These are phyloP conservation scores for Bryoerythrophyllum caledonicum DNA, from an alignment of 225 moss, liverwort and hornwort genomes.

Conservation along the genomic window DNA sequence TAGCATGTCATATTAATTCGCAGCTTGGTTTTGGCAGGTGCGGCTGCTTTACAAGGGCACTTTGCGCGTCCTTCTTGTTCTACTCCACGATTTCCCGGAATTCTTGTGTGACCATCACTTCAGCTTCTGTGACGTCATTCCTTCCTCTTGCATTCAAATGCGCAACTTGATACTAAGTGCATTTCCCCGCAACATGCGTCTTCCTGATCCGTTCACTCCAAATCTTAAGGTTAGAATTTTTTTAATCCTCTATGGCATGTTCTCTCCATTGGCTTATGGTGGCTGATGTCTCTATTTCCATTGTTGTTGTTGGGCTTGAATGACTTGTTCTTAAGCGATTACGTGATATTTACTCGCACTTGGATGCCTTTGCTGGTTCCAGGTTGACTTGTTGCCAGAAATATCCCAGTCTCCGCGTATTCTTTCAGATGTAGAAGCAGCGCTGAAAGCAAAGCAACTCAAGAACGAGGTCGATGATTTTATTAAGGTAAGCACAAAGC, in stretches of 20 bases:
- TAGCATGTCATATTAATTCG: slow-evolving; percentile 12
- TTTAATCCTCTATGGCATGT: slow-evolving; percentile 5
- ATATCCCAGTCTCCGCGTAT: slow-evolving; percentile 89
- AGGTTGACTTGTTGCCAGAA: slow-evolving; percentile 95
- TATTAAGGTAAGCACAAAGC: slow-evolving; percentile 59
- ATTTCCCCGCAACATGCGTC: slow-evolving; percentile 93
- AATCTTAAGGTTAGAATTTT: slow-evolving; percentile 73
- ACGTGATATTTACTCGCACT: neutral
- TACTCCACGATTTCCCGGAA: slow-evolving; percentile 95
- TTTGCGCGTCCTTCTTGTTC: slow-evolving; percentile 83
- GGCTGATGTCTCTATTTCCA: neutral
- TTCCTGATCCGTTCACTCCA: slow-evolving; percentile 92
- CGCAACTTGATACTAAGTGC: slow-evolving; percentile 95
- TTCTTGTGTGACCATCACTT: slow-evolving; percentile 95
- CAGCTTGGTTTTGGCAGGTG: slow-evolving; percentile 49
- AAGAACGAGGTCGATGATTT: slow-evolving; percentile 91
- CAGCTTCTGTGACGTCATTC: slow-evolving; percentile 96
- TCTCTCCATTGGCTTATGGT: neutral
- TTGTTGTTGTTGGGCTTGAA: neutral
- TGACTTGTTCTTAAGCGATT: neutral
- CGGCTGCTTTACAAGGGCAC: slow-evolving; percentile 94
- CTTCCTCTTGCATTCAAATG: slow-evolving; percentile 96
- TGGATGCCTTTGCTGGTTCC: slow-evolving; percentile 25
- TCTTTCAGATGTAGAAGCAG: slow-evolving; percentile 88
- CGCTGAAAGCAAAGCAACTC: slow-evolving; percentile 80